Base-by-base conservation (phyloP, 805 yeast species). In the Wickerhamomyces subpelliculosus region DNA sequence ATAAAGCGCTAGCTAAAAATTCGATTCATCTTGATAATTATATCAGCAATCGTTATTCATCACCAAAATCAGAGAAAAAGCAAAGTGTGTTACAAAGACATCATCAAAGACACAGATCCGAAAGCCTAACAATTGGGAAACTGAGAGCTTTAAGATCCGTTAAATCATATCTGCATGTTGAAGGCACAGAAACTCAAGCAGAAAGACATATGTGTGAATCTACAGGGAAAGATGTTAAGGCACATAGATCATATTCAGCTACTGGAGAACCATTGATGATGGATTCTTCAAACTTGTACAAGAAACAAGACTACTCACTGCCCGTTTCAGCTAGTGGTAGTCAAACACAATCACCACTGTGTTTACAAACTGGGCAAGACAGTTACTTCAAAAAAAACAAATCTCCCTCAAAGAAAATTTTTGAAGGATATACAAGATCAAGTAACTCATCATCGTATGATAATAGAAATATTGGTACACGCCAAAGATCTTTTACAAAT, bases 91-190 rank as follows among this genome's bases (percentile, higher is more conserved):
- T 3, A 16, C 27, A 13, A 5, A 34, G 36, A 23, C 32, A 44
- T 22, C 58, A 53, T 36, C 41, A 35, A 18, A 48, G 58, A 17
- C 55, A 49, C 34, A 42, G 55, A 36, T 52, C 57, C 4, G 58
- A 53, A 34, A 46, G 55, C 1, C 23, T 53, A 3, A 27, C 34
- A 4, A 34, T 54, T 20, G 51, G 44, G 0, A 44, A 35, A 27
- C 17, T 51, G 24, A 49, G 37, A 20, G 21, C 35, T 5, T 26
- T 45, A 25, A 46, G 55, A 43, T 24, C 44, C 4, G 46, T 45
- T 12, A 42, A 44, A 34, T 51, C 57, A 4, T 42, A 45, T 13
- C 4, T 48, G 8, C 31, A 43, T 17, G 48, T 36, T 21, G 29
- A 30, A 22, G 16, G 37, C 20, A 19, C 35, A 5, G 16, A 18